A percentile compares a stretch with the other conserved stretches of the same genome.
phyloP scores from a whole-genome alignment of 495 filamentous ascomycete genomes.

The Durotheca rogersii region DNA sequence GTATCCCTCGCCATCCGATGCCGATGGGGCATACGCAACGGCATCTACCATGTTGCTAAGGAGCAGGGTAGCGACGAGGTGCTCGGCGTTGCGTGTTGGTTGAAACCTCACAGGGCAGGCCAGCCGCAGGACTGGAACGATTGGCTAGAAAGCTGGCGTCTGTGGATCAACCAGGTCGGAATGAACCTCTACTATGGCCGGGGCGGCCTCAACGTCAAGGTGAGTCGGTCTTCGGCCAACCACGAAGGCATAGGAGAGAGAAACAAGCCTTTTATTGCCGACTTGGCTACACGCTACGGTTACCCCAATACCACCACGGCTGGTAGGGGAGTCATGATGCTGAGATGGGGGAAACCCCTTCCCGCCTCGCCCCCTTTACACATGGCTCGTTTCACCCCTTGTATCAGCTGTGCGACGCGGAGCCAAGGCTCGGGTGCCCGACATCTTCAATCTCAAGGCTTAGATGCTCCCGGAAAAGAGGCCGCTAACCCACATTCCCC shows the following conservation, averaged over 20 bases:
- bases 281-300: constrained; percentile 14
- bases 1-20: constrained; percentile 63
- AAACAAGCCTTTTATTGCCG: constrained; percentile 22
- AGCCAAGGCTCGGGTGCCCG: neutral
- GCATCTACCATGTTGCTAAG: constrained; percentile 65
- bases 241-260: too few species aligned
- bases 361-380: constrained; percentile 6
- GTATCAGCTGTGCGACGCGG: constrained; percentile 21
- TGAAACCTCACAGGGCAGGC: constrained; percentile 48
- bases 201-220: constrained; percentile 60
- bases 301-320: constrained; percentile 2
- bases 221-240: constrained; percentile 28
- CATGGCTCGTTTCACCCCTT: constrained; percentile 22
- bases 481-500: constrained; percentile 11
- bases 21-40: constrained; percentile 61
- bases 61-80: constrained; percentile 48
- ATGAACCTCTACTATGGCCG: constrained; percentile 66
- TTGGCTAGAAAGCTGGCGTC: constrained; percentile 58
- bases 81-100: constrained; percentile 66
- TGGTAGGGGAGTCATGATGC: constrained; percentile 9
- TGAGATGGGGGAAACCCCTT: constrained; percentile 6
- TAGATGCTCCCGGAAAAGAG: constrained; percentile 1
- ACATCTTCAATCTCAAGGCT: constrained; percentile 1
- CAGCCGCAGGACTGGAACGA: constrained; percentile 53
- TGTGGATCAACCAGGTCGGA: constrained; percentile 59